phyloP scores from a whole-genome alignment of 2,329 filamentous ascomycete genomes.

The Nothomitra cinnamomea region DNA sequence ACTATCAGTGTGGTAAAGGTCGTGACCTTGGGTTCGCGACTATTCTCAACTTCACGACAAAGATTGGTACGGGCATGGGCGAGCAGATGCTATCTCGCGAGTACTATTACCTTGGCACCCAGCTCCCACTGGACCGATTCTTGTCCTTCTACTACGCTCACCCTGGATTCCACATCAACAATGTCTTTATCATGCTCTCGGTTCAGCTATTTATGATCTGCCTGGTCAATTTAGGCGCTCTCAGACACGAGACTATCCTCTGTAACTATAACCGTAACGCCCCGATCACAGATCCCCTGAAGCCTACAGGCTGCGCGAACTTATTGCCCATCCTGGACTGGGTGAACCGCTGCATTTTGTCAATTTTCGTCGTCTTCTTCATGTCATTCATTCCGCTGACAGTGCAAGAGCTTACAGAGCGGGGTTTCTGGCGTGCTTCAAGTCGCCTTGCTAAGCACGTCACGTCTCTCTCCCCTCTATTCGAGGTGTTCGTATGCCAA shows the following conservation, averaged over 20 bases:
- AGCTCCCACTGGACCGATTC: slow-evolving; percentile 92
- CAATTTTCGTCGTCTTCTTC: slow-evolving; percentile 98
- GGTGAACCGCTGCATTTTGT: slow-evolving; percentile 85
- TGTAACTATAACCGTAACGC: slow-evolving; percentile 76
- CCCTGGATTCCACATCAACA: slow-evolving; percentile 98
- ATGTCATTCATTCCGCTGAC: slow-evolving; percentile 87
- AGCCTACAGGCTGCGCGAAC: slow-evolving; percentile 80
- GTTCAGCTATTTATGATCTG: slow-evolving; percentile 98
- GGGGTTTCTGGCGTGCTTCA: slow-evolving; percentile 78
- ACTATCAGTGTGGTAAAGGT: slow-evolving; percentile 98
- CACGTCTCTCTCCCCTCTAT: slow-evolving; percentile 82
- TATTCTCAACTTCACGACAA: slow-evolving; percentile 99
- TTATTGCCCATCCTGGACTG: slow-evolving; percentile 75
- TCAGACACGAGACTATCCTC: slow-evolving; percentile 72
- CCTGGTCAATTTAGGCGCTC: slow-evolving; percentile 73
- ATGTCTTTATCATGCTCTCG: slow-evolving; percentile 98
- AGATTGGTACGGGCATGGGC: slow-evolving; percentile 99
- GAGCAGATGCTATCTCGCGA: slow-evolving; percentile 97
- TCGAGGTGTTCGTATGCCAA: slow-evolving; percentile 97
- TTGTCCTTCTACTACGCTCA: slow-evolving; percentile 98
- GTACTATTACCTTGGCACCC: slow-evolving; percentile 97
- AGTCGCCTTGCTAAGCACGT: slow-evolving; percentile 93
- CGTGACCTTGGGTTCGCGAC: slow-evolving; percentile 99
- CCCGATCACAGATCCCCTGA: slow-evolving; percentile 75
- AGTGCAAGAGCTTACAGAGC: slow-evolving; percentile 88